Evolutionary conservation across 345 rosid genomes (phyloP), one percentile per base, ranked within the genome.

Genomic region (Populus simonii): DNA sequence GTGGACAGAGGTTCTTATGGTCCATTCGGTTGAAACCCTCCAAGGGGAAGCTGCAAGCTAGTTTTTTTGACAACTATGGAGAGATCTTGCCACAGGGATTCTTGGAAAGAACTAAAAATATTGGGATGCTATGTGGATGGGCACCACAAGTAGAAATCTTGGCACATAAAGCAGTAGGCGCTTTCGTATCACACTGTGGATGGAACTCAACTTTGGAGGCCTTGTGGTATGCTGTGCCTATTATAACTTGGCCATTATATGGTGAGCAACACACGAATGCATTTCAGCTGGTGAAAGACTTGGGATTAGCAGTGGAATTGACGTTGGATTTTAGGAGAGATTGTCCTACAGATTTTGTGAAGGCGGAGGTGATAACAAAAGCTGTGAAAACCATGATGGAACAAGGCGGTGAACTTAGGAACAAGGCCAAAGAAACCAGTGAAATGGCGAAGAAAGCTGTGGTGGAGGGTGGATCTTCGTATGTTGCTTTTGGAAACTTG

Each of bases 181-280:
- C 93, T 8, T 92, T 91, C 15, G 91, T 89, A 55, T 86, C 92
- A 16, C 92, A 90, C 35, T 89, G 94, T 25, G 91, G 91, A 8
- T 90, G 92, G 94, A 89, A 90, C 61, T 90, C 92, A 0, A 80
- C 55, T 1, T 73, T 84, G 15, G 92, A 90, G 75, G 83, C 89
- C 65, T 2, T 90, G 23, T 87, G 92, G 93, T 82, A 71, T 68
- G 88, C 83, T 0, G 87, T 87, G 22, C 93, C 89, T 0, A 66
- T 86, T 1, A 86, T 88, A 35, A 65, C 91, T 70, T 88, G 90
- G 90, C 93, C 93, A 0, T 51, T 88, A 57, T 82, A 84, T 45
- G 89, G 82, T 0, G 91, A 92, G 70, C 96, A 92, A 31, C 91
- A 89, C 17, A 15, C 88, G 39, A 88, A 86, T 35, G 93, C 91